Evolutionary conservation across 805 yeast genomes (phyloP).

Genomic region (Kazachstania africana): DNA sequence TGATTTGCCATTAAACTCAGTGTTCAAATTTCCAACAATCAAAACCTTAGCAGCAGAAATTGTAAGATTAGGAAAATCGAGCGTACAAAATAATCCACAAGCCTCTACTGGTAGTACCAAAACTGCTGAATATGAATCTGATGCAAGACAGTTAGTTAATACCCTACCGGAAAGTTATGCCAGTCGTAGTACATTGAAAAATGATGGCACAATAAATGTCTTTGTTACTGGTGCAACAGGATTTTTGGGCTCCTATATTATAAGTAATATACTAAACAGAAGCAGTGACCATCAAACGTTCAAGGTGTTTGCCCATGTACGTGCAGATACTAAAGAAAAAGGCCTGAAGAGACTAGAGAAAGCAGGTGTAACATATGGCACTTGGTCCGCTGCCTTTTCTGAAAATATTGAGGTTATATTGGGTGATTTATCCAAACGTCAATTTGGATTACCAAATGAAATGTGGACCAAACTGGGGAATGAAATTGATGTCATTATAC

Average conservation of each 20-base stretch:
- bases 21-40: conserved; percentile 84
- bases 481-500: conserved; percentile 71
- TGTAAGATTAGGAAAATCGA: conserved; percentile 39
- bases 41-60: conserved; percentile 66
- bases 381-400: conserved; percentile 43
- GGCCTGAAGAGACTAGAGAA: conserved; percentile 69
- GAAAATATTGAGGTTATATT: conserved; percentile 55
- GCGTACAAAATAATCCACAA: conserved; percentile 28
- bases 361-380: conserved; percentile 72
- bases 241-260: conserved; percentile 82
- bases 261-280: conserved; percentile 63
- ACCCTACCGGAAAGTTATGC: conserved; percentile 35
- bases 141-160: conserved; percentile 47
- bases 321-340: conserved; percentile 58
- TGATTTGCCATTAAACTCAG: conserved; percentile 80
- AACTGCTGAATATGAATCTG: conserved; percentile 47
- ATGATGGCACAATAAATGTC: conserved; percentile 36
- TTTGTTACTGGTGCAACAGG: conserved; percentile 96
- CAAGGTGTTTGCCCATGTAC: conserved; percentile 76
- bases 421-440: conserved; percentile 66
- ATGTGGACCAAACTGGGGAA: conserved; percentile 49
- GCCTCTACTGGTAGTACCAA: conserved; percentile 15
- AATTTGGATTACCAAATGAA: conserved; percentile 53
- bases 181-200: conserved; percentile 27
- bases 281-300: conserved; percentile 30